A percentile compares a stretch with the other conserved stretches of the same genome.
Conservation (phyloP, 148 eudicot genomes). For the Camellia granthamiana region DNA sequence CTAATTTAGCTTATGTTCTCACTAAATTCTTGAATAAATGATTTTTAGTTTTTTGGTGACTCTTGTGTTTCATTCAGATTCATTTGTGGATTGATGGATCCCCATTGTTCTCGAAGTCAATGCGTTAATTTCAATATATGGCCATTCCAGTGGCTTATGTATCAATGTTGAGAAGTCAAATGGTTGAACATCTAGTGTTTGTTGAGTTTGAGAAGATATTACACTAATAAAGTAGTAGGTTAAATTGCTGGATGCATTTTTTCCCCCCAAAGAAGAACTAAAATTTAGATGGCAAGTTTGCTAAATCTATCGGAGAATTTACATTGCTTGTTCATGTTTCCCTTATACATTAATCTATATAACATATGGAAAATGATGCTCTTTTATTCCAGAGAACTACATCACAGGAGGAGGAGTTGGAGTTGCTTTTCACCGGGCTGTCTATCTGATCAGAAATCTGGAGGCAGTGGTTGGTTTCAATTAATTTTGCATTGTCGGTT, state of each 20-base stretch:
- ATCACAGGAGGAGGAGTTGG: constrained; percentile 75
- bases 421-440: constrained; percentile 78
- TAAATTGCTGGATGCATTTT: neutral
- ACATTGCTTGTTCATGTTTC: neutral
- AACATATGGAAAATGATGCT: neutral
- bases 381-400: constrained; percentile 51
- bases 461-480: constrained; percentile 6
- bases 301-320: neutral
- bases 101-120: neutral
- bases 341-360: neutral
- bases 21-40: neutral
- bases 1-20: neutral
- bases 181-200: neutral
- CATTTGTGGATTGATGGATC: neutral
- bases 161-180: neutral
- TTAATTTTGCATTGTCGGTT: neutral
- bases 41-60: neutral
- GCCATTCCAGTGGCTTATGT: too few species aligned
- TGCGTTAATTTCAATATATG: neutral
- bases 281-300: neutral
- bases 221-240: neutral
- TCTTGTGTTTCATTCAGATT: neutral
- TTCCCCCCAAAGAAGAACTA: neutral
- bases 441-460: constrained; percentile 37
- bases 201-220: neutral